These are phyloP conservation scores for Pseudocercospora crystallina DNA, from an alignment of 2,329 filamentous ascomycete genomes.

Conservation along the genomic window DNA sequence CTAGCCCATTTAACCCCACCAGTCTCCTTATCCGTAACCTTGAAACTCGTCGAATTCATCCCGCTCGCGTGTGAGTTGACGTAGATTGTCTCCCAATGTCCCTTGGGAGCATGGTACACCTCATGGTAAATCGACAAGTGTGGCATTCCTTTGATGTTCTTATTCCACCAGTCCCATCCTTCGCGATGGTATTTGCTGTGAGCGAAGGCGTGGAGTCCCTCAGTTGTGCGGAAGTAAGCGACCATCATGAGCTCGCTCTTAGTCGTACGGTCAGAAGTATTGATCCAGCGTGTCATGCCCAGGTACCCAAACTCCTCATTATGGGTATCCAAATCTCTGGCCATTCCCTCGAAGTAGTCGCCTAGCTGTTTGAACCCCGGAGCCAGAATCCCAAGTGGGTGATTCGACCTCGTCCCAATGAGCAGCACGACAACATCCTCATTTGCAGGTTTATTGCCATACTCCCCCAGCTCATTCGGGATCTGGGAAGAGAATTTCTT, in stretches of 20 bases:
- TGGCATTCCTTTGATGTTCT: conserved; percentile 32
- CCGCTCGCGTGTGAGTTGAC: conserved; percentile 40
- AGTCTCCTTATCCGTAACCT: conserved; percentile 21
- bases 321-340: conserved; percentile 34
- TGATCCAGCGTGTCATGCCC: conserved; percentile 44
- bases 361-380: conserved; percentile 46
- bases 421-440: conserved; percentile 40
- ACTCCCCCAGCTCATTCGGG: conserved; percentile 37
- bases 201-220: conserved; percentile 54
- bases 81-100: conserved; percentile 55
- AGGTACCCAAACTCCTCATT: conserved; percentile 51
- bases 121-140: conserved; percentile 58
- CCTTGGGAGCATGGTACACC: conserved; percentile 47
- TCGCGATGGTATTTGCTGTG: conserved; percentile 50
- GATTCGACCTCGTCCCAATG: conserved; percentile 37
- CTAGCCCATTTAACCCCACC: conserved; percentile 31
- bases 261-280: conserved; percentile 37
- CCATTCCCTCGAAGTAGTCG: conserved; percentile 43
- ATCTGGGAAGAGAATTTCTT: conserved; percentile 41
- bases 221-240: conserved; percentile 54
- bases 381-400: conserved; percentile 50
- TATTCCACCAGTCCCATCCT: conserved; percentile 53
- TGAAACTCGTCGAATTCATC: conserved; percentile 31
- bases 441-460: conserved; percentile 32
- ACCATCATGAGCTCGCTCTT: conserved; percentile 45